Evolutionary conservation across 2,329 filamentous ascomycete genomes (phyloP).

Genomic region (Plectosphaerella cucumerina): DNA sequence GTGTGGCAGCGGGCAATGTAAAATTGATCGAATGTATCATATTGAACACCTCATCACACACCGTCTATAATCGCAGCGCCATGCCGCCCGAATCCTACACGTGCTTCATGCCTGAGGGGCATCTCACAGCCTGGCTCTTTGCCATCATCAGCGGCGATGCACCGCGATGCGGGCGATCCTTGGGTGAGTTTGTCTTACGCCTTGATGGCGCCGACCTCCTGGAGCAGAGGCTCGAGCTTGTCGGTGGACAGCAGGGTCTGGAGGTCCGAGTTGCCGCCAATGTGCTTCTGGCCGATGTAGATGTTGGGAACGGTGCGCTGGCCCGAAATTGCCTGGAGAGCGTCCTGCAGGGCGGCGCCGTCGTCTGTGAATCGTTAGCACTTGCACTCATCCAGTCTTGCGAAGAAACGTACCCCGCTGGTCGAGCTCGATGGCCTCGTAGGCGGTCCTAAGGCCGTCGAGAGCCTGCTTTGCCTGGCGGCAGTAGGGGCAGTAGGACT

Average conservation of each 20-base stretch:
- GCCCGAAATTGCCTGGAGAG: constrained; percentile 72
- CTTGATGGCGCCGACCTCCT: constrained; percentile 37
- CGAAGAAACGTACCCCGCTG: constrained; percentile 71
- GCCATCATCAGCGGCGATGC: not conserved
- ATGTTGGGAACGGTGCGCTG: constrained; percentile 95
- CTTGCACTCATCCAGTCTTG: no score
- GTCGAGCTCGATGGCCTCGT: constrained; percentile 77
- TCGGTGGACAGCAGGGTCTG: constrained; percentile 48
- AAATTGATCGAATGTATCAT: not conserved
- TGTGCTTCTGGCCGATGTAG: constrained; percentile 86
- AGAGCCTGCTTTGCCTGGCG: constrained; percentile 71
- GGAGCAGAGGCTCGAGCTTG: constrained; percentile 36
- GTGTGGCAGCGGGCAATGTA: not conserved
- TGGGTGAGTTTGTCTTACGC: constrained; percentile 27
- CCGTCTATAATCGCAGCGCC: not conserved
- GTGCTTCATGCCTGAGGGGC: not conserved
- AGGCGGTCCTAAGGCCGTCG: constrained; percentile 66
- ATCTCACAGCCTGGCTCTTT: not conserved
- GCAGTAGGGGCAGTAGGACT: constrained; percentile 96
- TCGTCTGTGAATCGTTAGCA: constrained; percentile 56
- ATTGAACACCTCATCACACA: not conserved
- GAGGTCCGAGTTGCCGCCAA: constrained; percentile 93
- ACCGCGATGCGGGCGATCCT: not conserved
- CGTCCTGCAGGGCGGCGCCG: constrained; percentile 76
- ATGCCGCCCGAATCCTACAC: not conserved